These are phyloP conservation scores for Giardia duodenalis DNA, from an alignment of 208 protist species.

Conservation along the genomic window DNA sequence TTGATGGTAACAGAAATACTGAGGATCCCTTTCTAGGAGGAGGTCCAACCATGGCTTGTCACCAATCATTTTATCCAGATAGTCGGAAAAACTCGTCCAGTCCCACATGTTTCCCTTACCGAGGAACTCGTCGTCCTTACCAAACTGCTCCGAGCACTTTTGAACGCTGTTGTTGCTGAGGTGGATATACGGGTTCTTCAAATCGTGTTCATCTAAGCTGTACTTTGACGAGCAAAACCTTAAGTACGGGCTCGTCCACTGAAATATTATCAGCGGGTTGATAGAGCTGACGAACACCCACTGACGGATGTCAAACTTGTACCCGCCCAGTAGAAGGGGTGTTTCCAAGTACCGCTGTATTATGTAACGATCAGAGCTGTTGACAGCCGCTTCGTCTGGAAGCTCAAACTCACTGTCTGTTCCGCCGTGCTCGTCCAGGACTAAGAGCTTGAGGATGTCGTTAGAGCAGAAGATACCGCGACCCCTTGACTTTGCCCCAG, in stretches of 20 bases:
- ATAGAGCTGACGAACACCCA: constrained; percentile 45
- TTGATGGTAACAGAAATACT: not conserved
- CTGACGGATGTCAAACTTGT: constrained; percentile 47
- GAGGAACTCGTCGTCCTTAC: constrained; percentile 20
- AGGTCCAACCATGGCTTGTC: not conserved
- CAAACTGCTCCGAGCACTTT: constrained; percentile 20
- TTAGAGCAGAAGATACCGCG: constrained; percentile 29
- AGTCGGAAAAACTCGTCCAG: not conserved
- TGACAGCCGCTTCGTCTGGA: constrained; percentile 28
- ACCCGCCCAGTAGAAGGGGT: constrained; percentile 30
- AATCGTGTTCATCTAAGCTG: not conserved
- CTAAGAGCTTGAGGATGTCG: constrained; percentile 22
- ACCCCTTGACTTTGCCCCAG: constrained; percentile 42
- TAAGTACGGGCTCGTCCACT: constrained; percentile 41
- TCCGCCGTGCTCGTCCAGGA: constrained; percentile 10
- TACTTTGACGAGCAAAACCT: constrained; percentile 42
- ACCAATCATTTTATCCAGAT: not conserved
- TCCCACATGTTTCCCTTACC: constrained; percentile 44
- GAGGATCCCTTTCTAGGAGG: not conserved
- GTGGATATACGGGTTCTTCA: constrained; percentile 40
- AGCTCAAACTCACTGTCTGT: constrained; percentile 26
- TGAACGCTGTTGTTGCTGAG: constrained; percentile 46
- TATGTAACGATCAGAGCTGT: constrained; percentile 26
- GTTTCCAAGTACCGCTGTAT: constrained; percentile 42
- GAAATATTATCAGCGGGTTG: constrained; percentile 45